Conservation (phyloP, 129 eudicot genomes). For the Apium graveolens region DNA sequence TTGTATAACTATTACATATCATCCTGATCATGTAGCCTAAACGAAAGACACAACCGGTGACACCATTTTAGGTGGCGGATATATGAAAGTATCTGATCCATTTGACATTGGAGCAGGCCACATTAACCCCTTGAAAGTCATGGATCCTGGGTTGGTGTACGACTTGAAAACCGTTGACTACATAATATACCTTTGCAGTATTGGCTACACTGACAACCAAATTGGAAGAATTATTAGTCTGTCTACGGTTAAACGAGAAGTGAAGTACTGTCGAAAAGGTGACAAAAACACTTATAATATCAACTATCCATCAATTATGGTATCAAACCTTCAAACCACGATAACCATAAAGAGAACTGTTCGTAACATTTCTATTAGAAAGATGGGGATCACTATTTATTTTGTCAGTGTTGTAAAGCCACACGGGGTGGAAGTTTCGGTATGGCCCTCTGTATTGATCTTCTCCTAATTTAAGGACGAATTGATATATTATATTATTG, state of each 20-base stretch:
- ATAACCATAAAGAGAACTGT: conserved; percentile 48
- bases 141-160: conserved; percentile 69
- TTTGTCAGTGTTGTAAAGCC: conserved; percentile 40
- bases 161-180: conserved; percentile 50
- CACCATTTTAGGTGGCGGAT: conserved; percentile 40
- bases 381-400: conserved; percentile 28
- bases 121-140: conserved; percentile 48
- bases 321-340: conserved; percentile 29
- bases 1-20: neutral
- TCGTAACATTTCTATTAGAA: conserved; percentile 41
- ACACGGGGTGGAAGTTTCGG: conserved; percentile 54
- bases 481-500: conserved; percentile 33
- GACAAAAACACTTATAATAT: conserved; percentile 13
- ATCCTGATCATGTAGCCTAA: conserved; percentile 27
- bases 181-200: conserved; percentile 49
- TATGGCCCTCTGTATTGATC: conserved; percentile 59
- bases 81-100: conserved; percentile 41
- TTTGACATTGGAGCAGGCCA: conserved; percentile 82
- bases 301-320: conserved; percentile 58
- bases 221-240: conserved; percentile 29
- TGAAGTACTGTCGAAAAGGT: neutral
- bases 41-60: conserved; percentile 35
- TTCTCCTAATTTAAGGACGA: conserved; percentile 41
- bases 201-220: conserved; percentile 45
- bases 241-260: neutral